Evolutionary conservation across 169 alveolate genomes (phyloP).

Genomic region (Cryptosporidium viatorum): DNA sequence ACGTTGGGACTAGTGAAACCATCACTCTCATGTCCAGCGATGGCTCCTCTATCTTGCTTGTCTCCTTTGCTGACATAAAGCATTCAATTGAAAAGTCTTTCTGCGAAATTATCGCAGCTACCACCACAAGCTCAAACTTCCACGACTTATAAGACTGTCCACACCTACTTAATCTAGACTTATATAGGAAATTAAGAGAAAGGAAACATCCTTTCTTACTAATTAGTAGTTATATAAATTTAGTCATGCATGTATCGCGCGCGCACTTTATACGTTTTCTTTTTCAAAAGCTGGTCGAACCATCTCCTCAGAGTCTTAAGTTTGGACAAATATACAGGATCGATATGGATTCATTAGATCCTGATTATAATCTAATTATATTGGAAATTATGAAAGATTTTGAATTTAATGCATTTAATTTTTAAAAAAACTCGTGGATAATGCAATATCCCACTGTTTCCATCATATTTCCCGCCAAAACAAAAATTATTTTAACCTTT

Average conservation of each 20-base stretch:
- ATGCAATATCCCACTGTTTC: neutral
- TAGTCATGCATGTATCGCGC: neutral
- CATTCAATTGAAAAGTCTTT: constrained; percentile 64
- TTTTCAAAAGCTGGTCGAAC: no score
- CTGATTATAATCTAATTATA: no score
- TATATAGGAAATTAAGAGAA: constrained; percentile 7
- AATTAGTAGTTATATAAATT: constrained; percentile 23
- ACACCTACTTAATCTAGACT: constrained; percentile 2
- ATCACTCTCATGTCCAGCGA: constrained; percentile 72
- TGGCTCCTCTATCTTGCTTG: constrained; percentile 62
- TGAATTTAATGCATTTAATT: no score
- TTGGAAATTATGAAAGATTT: no score
- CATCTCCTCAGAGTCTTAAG: no score
- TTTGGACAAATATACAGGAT: no score
- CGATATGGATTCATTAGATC: no score
- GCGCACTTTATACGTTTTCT: neutral
- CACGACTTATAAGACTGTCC: constrained; percentile 14
- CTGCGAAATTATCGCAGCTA: constrained; percentile 64
- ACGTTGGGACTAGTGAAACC: constrained; percentile 72
- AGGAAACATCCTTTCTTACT: neutral
- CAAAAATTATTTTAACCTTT: no score
- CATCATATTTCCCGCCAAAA: neutral
- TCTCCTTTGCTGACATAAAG: constrained; percentile 66
- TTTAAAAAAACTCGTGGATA: no score
- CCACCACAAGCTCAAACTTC: constrained; percentile 54